Base-by-base conservation (phyloP, 2,329 filamentous ascomycete species). In the Amesomyces nigricolor region DNA sequence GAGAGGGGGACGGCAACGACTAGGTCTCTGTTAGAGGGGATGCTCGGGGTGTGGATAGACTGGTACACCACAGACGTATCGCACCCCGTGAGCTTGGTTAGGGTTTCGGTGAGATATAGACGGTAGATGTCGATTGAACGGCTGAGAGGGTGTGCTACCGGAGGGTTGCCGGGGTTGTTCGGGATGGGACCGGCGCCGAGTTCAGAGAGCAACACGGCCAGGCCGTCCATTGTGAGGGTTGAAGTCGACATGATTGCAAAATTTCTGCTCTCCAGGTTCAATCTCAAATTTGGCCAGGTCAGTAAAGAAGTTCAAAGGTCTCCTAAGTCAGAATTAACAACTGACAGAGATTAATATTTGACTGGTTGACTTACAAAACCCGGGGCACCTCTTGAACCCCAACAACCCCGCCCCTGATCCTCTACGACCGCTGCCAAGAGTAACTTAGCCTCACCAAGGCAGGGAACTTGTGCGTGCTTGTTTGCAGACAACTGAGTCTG, bases 91-190 rank as follows among this genome's bases (percentile, higher is more conserved):
- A 62, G 50, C 7, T 58, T 47, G 1, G 62, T 58, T 1, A 68
- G 44, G 0, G 61, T 61, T 3, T 61, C 53, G 0, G 68, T 67
- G 1, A 70, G 58, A 32, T 67, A 67, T 0, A 58, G 57, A 1
- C 67, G 63, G 46, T 68, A 70, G 10, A 70, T 66, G 16, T 71
- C 67, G 2, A 66, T 62, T 0, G 68, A 68, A 8, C 29, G n/a
- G 13, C 38, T 16, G 5, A 55, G n/a, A 9, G 30, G 40, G 14
- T 55, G 14, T 32, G 47, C 45, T 7, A n/a, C 26, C 6, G 29
- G 38, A 10, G 46, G 5, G 3, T 39, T 29, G 8, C 44, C 32
- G 22, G 48, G 10, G 22, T 42, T 32, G 19, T n/a, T 13, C 10
- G 48, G 48, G 40, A 51, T 51, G 1, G 48, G 48, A 14, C 38